These are phyloP conservation scores for Trichoderma erinaceum DNA, from an alignment of 495 filamentous ascomycete genomes.

Conservation along the genomic window DNA sequence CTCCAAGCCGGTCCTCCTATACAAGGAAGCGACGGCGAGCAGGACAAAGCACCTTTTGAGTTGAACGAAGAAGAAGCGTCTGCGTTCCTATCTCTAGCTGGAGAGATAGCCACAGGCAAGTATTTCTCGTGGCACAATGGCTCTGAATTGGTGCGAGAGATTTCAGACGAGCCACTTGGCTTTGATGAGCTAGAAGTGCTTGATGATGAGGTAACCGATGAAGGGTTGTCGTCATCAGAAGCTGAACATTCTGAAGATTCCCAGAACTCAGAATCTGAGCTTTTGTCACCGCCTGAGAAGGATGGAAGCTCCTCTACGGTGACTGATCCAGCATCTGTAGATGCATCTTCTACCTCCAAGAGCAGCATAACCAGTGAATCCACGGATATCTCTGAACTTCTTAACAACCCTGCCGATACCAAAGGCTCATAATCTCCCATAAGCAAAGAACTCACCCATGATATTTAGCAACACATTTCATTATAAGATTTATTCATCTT, in stretches of 20 bases:
- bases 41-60: neutral
- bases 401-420: no score
- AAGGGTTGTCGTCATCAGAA: neutral
- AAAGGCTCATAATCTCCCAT: neutral
- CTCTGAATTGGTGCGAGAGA: neutral
- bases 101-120: neutral
- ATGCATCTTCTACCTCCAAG: no score
- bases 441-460: neutral
- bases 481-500: no score
- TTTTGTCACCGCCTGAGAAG: neutral
- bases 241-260: neutral
- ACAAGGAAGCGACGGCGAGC: neutral
- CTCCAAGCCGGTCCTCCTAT: constrained; percentile 31
- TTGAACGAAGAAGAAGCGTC: neutral
- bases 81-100: neutral
- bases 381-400: neutral
- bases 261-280: neutral
- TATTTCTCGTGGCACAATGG: constrained; percentile 5
- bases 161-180: neutral
- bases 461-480: no score
- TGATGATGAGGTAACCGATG: neutral
- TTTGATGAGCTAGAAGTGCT: neutral
- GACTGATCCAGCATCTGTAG: neutral
- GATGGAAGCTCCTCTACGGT: neutral
- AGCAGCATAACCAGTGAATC: neutral